Percentiles rank a stretch among this genome's conserved stretches.
Evolutionary conservation across 2,329 filamentous ascomycete genomes (phyloP).

Genomic region (Aspergillus sp.): DNA sequence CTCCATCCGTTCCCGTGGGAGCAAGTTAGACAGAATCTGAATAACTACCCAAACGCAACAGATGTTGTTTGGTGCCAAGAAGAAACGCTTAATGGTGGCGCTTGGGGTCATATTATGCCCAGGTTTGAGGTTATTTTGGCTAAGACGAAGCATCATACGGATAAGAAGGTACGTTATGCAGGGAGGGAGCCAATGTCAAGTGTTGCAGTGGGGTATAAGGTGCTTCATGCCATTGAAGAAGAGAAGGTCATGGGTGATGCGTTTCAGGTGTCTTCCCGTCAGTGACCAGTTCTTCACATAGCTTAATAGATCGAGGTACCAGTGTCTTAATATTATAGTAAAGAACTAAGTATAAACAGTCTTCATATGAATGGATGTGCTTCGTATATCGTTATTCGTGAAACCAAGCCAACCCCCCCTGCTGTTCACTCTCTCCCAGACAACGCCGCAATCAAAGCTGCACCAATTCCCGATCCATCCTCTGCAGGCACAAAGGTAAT

Average conservation of each 20-base stretch:
- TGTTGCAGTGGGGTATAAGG: too few relatives aligned
- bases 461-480: slow-evolving; percentile 87
- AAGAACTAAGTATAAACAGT: not conserved
- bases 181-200: too few relatives aligned
- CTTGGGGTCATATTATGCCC: slow-evolving; percentile 94
- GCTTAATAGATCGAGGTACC: too few relatives aligned
- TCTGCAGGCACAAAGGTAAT: slow-evolving; percentile 82
- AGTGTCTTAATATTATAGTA: not conserved
- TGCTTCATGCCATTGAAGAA: too few relatives aligned
- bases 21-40: slow-evolving; percentile 92
- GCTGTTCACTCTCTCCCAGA: slow-evolving; percentile 29
- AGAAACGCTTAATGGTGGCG: slow-evolving; percentile 94
- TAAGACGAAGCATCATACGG: slow-evolving; percentile 76
- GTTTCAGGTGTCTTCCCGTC: too few relatives aligned
- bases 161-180: too few relatives aligned
- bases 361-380: too few relatives aligned
- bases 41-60: slow-evolving; percentile 95
- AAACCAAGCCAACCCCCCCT: not conserved
- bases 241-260: too few relatives aligned
- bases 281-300: too few relatives aligned
- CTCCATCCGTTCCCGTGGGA: slow-evolving; percentile 99
- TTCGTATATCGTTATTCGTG: not conserved
- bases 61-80: slow-evolving; percentile 97
- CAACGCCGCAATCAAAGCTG: slow-evolving; percentile 77
- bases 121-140: slow-evolving; percentile 96